Conservation (phyloP, 2,329 filamentous ascomycete species). For the Aspergillus carbonarius region DNA sequence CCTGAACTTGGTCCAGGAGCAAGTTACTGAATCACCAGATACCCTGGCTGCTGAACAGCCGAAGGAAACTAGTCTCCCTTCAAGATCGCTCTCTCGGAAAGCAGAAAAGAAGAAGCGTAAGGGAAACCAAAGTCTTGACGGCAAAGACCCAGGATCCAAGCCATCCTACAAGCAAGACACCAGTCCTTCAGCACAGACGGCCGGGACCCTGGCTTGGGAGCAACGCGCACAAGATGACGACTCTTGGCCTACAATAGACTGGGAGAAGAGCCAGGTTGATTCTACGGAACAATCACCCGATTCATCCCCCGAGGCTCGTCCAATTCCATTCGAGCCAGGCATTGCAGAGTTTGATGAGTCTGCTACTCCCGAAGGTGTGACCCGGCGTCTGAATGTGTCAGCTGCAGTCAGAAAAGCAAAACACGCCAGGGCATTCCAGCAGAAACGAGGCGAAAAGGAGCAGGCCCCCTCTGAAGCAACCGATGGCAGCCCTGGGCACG, state of each 20-base stretch:
- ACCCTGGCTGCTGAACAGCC: not conserved
- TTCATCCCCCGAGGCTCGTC: conserved; percentile 23
- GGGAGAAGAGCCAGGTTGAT: conserved; percentile 31
- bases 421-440: conserved; percentile 26
- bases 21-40: not conserved
- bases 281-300: conserved; percentile 24
- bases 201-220: conserved; percentile 7
- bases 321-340: conserved; percentile 20
- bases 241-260: conserved; percentile 39
- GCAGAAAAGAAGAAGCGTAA: conserved; percentile 35
- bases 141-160: not conserved
- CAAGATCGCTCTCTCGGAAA: conserved; percentile 32
- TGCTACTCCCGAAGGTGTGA: conserved; percentile 26
- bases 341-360: conserved; percentile 31
- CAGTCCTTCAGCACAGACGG: conserved; percentile 1
- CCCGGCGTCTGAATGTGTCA: conserved; percentile 11
- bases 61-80: conserved; percentile 14
- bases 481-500: not conserved
- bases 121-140: conserved; percentile 8
- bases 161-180: conserved; percentile 1
- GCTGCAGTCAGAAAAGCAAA: conserved; percentile 24
- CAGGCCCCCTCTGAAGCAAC: not conserved
- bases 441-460: conserved; percentile 11
- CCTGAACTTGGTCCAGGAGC: not conserved
- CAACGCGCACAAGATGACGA: conserved; percentile 28